A percentile compares a stretch with the other conserved stretches of the same genome.
These are phyloP conservation scores for Exophiala bonariae DNA, from an alignment of 2,329 filamentous ascomycete genomes.

Conservation along the genomic window DNA sequence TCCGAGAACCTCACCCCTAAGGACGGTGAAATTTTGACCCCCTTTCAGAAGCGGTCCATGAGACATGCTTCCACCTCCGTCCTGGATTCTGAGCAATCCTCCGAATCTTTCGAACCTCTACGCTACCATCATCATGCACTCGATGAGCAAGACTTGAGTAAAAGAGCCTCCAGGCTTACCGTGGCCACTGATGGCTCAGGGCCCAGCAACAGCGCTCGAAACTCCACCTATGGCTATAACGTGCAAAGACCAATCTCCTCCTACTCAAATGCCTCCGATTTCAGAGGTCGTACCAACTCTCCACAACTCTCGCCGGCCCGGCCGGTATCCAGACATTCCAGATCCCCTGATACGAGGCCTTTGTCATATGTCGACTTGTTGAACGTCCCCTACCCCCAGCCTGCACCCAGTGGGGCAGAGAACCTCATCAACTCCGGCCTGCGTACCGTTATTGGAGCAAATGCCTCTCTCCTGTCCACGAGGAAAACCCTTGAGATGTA, in stretches of 20 bases:
- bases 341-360: constrained; percentile 60
- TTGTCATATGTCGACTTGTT: constrained; percentile 63
- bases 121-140: constrained; percentile 54
- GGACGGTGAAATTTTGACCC: constrained; percentile 12
- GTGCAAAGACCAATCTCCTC: constrained; percentile 71
- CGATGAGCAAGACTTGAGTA: constrained; percentile 32
- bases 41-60: constrained; percentile 27
- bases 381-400: constrained; percentile 76
- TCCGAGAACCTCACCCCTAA: constrained; percentile 16
- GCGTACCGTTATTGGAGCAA: constrained; percentile 76
- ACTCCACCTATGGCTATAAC: constrained; percentile 55
- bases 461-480: constrained; percentile 85
- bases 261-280: constrained; percentile 73
- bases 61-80: constrained; percentile 26
- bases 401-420: constrained; percentile 59
- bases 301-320: constrained; percentile 53
- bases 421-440: constrained; percentile 79
- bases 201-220: constrained; percentile 52
- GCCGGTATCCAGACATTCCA: constrained; percentile 50
- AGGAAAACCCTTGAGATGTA: constrained; percentile 99
- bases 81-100: constrained; percentile 25
- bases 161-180: constrained; percentile 30
- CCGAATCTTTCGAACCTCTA: constrained; percentile 46
- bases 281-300: constrained; percentile 62
- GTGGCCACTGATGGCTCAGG: constrained; percentile 34